These are phyloP conservation scores for Alternaria brassicicola DNA, from an alignment of 2,329 filamentous ascomycete species.

Conservation along the genomic window DNA sequence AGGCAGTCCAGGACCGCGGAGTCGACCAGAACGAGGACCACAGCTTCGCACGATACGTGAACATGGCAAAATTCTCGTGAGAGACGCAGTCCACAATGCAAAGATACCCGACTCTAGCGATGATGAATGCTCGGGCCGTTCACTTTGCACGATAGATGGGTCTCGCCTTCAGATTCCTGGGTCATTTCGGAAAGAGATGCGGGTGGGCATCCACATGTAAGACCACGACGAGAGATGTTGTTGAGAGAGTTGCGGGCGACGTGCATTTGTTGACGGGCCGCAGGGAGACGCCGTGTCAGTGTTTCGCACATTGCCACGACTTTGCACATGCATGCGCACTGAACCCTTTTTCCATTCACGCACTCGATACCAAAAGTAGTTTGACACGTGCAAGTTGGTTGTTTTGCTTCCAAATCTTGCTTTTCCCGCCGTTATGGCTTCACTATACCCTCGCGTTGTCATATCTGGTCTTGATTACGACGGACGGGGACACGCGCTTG, in stretches of 20 bases:
- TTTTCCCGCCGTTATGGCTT: neutral
- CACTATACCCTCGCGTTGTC: neutral
- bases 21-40: conserved; percentile 54
- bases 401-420: neutral
- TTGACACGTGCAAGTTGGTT: neutral
- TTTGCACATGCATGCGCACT: neutral
- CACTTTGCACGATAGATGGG: neutral
- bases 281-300: conserved; percentile 12
- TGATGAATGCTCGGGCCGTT: neutral
- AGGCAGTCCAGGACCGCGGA: conserved; percentile 66
- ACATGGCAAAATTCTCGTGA: conserved; percentile 47
- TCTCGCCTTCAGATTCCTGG: conserved; percentile 21
- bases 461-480: conserved; percentile 28
- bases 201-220: conserved; percentile 14
- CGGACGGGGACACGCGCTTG: conserved; percentile 13
- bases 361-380: neutral
- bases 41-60: conserved; percentile 59
- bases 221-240: conserved; percentile 5
- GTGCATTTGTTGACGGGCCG: conserved; percentile 9
- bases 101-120: conserved; percentile 11
- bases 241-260: conserved; percentile 4
- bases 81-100: conserved; percentile 2
- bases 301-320: neutral
- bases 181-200: conserved; percentile 18
- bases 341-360: neutral